Base-by-base conservation (phyloP, 2,329 filamentous ascomycete species). In the Xylariomycetidae sp. region DNA sequence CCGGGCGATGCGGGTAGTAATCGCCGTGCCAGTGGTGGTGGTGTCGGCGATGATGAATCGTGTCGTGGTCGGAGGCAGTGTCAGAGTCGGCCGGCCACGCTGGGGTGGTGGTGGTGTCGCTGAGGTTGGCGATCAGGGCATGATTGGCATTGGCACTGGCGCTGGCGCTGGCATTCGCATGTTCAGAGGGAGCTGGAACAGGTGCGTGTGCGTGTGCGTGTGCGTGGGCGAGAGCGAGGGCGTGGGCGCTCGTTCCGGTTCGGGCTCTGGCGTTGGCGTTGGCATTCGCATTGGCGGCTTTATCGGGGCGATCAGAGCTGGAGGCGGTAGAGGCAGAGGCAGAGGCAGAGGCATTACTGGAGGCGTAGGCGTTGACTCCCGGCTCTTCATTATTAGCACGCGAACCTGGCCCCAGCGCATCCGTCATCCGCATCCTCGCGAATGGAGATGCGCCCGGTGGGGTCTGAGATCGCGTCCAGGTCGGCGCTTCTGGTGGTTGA, bases 321-420 rank as follows among this genome's bases (percentile, higher is more conserved):
- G 12, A 20, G 22, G 22, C 25, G 16, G 19, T 12, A 19, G 27
- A 26, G 20, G 24, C 23, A 27, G 27, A 38, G 23, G 27, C 24
- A 16, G 26, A 28, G 26, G 26, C 10, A 24, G 29, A 23, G 29
- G 39, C 35, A 18, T 35, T 29, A n/a, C n/a, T n/a, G n/a, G n/a
- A n/a, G n/a, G n/a, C n/a, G n/a, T n/a, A n/a, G n/a, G n/a, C n/a
- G n/a, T n/a, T n/a, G n/a, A n/a, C n/a, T n/a, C n/a, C n/a, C n/a
- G n/a, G n/a, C n/a, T n/a, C n/a, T n/a, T n/a, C n/a, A n/a, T n/a
- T n/a, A n/a, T n/a, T n/a, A n/a, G n/a, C n/a, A n/a, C n/a, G n/a
- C n/a, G 44, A 43, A 48, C 46, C 44, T 50, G 47, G 47, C 43
- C 46, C 47, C 44, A 50, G 49, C 46, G 44, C 45, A 39, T 30